These are phyloP conservation scores for Xylariaceae sp. DNA, from an alignment of 2,329 filamentous ascomycete genomes.

Conservation along the genomic window DNA sequence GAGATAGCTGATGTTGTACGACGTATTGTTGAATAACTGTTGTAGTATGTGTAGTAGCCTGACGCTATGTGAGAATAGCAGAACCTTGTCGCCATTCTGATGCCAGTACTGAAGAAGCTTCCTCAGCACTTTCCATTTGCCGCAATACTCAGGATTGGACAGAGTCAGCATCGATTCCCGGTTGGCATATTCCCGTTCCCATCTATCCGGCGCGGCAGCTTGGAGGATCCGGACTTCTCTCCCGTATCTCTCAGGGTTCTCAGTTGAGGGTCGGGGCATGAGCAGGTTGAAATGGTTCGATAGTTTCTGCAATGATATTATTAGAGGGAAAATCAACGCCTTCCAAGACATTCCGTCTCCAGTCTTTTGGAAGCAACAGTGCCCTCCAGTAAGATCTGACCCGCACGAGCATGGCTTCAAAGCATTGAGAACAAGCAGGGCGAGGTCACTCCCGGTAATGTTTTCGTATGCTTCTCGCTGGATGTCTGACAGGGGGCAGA, in stretches of 20 bases:
- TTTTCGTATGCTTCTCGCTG: constrained; percentile 81
- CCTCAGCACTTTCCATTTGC: constrained; percentile 91
- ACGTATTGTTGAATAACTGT: constrained; percentile 80
- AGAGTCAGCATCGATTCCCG: constrained; percentile 77
- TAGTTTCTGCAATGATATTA: constrained; percentile 78
- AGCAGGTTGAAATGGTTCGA: constrained; percentile 90
- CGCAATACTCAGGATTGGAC: constrained; percentile 86
- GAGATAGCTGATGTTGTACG: constrained; percentile 86
- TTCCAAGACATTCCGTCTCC: constrained; percentile 66
- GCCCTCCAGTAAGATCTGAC: constrained; percentile 68
- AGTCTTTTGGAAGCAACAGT: constrained; percentile 68
- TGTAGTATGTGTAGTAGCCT: constrained; percentile 78
- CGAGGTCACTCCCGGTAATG: constrained; percentile 68
- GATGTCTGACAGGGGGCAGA: constrained; percentile 81
- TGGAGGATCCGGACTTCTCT: constrained; percentile 72
- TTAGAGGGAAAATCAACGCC: constrained; percentile 77
- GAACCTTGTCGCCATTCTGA: constrained; percentile 82
- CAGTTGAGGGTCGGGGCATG: constrained; percentile 59
- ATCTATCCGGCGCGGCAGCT: constrained; percentile 69
- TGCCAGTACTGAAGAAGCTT: constrained; percentile 89
- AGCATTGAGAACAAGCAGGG: constrained; percentile 64
- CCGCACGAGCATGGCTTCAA: constrained; percentile 67
- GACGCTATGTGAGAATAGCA: constrained; percentile 93
- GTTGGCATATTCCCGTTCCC: constrained; percentile 68
- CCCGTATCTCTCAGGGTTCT: constrained; percentile 68